phyloP scores from a whole-genome alignment of 2,329 filamentous ascomycete genomes.

The Claviceps pusilla region DNA sequence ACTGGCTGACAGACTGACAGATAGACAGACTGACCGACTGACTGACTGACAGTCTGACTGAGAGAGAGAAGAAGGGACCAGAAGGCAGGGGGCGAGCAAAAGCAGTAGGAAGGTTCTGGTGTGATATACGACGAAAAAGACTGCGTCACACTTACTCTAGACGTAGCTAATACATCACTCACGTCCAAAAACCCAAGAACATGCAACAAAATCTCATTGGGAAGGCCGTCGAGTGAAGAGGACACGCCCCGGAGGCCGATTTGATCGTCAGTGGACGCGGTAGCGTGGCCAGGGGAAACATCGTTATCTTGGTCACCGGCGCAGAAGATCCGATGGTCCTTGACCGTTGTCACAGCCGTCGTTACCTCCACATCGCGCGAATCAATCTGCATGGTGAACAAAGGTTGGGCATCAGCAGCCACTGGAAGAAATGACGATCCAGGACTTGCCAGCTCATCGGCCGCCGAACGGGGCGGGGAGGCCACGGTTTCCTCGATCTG shows the following conservation, averaged over 20 bases:
- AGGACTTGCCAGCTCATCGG: conserved; percentile 3
- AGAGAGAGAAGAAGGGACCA: not conserved
- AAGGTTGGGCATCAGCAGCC: conserved; percentile 2
- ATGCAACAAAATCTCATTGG: conserved; percentile 41
- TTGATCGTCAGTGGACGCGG: not conserved
- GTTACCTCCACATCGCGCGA: not conserved
- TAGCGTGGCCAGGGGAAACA: not conserved
- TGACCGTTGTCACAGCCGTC: not conserved
- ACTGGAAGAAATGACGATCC: not conserved
- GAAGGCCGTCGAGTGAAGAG: conserved; percentile 25
- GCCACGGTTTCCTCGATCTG: not conserved
- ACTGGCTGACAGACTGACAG: no score
- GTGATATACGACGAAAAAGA: not conserved
- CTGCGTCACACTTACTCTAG: conserved; percentile 32
- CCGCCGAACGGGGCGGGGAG: not conserved
- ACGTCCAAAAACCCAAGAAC: conserved; percentile 43
- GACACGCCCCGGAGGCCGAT: not conserved
- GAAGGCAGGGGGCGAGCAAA: not conserved
- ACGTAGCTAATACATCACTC: conserved; percentile 38
- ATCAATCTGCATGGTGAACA: not conserved
- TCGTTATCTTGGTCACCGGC: not conserved
- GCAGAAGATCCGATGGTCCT: not conserved
- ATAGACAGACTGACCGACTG: not conserved
- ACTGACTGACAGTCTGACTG: no score
- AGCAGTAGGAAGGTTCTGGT: not conserved